Conservation (phyloP, 768 basidiomycete genomes). For the Boletus pseudopeckii region DNA sequence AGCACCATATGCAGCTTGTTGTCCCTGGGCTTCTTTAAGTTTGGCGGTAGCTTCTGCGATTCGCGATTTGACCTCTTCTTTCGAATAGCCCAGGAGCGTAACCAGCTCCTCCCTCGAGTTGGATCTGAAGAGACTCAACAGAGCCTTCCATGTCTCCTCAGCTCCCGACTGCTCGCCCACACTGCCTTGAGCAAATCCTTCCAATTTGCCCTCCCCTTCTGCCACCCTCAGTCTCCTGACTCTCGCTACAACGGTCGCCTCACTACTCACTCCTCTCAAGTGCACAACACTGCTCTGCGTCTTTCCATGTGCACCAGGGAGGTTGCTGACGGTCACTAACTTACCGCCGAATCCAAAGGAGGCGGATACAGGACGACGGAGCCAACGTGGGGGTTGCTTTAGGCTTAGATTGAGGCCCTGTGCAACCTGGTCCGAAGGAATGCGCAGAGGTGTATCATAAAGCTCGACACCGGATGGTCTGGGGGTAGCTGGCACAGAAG, state of each 20-base stretch:
- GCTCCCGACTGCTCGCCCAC: conserved; percentile 28
- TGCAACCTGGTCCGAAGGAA: conserved; percentile 48
- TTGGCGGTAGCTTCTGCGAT: conserved; percentile 82
- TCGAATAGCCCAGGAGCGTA: conserved; percentile 87
- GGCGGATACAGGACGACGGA: conserved; percentile 73
- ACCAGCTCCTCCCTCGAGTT: conserved; percentile 90
- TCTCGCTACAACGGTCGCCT: conserved; percentile 68
- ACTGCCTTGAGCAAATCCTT: conserved; percentile 66
- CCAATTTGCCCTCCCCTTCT: conserved; percentile 53
- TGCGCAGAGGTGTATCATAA: conserved; percentile 57
- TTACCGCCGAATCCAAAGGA: conserved; percentile 94
- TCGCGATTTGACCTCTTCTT: conserved; percentile 73
- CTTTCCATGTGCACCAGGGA: conserved; percentile 70
- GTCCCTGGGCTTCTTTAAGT: conserved; percentile 47
- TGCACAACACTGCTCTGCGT: conserved; percentile 82
- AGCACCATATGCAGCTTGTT: conserved; percentile 22
- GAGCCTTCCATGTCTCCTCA: conserved; percentile 77
- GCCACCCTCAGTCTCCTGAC: conserved; percentile 65
- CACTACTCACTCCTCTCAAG: conserved; percentile 73
- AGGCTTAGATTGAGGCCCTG: conserved; percentile 65
- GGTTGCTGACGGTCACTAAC: conserved; percentile 75
- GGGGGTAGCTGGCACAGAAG: conserved; percentile 40
- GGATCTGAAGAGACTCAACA: conserved; percentile 84
- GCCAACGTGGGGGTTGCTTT: conserved; percentile 96
- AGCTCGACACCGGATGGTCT: conserved; percentile 66